A percentile compares a stretch with the other conserved stretches of the same genome.
Conservation (phyloP, 768 basidiomycete genomes). For the Lanmaoa pseudosensibilis region DNA sequence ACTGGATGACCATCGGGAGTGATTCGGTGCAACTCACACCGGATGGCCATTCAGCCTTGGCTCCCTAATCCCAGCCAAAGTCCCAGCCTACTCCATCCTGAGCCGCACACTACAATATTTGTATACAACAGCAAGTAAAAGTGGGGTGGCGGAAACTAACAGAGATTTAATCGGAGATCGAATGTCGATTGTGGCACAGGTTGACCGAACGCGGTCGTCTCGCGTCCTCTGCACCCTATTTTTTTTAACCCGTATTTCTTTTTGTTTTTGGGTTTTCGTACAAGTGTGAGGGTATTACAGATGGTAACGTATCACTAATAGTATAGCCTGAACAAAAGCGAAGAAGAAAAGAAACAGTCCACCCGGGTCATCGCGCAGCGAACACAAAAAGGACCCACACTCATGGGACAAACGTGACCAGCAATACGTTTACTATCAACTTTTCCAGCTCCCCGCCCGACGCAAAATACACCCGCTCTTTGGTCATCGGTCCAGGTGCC, state of each 20-base stretch:
- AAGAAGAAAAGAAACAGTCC: background rate
- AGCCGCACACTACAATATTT: no score
- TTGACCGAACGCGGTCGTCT: background rate
- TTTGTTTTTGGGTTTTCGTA: constrained; percentile 11
- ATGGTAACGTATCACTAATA: constrained; percentile 10
- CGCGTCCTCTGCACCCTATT: background rate
- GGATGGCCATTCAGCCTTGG: background rate
- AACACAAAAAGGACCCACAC: background rate
- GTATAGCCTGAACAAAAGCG: background rate
- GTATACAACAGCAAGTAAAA: no score
- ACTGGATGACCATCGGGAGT: background rate
- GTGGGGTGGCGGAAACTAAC: no score
- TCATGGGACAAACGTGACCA: constrained; percentile 70
- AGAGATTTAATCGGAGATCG: background rate
- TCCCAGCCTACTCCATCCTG: background rate
- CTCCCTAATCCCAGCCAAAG: background rate
- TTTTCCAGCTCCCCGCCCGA: constrained; percentile 67
- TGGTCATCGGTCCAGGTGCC: constrained; percentile 49
- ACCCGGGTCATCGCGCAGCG: constrained; percentile 2
- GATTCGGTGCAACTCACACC: background rate
- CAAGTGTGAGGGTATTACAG: constrained; percentile 8
- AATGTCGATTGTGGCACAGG: background rate
- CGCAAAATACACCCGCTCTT: constrained; percentile 69
- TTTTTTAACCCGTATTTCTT: background rate
- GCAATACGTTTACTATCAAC: constrained; percentile 70